Evolutionary conservation across 208 protist genomes (phyloP).

Genomic region (Crithidia acanthocephali): DNA sequence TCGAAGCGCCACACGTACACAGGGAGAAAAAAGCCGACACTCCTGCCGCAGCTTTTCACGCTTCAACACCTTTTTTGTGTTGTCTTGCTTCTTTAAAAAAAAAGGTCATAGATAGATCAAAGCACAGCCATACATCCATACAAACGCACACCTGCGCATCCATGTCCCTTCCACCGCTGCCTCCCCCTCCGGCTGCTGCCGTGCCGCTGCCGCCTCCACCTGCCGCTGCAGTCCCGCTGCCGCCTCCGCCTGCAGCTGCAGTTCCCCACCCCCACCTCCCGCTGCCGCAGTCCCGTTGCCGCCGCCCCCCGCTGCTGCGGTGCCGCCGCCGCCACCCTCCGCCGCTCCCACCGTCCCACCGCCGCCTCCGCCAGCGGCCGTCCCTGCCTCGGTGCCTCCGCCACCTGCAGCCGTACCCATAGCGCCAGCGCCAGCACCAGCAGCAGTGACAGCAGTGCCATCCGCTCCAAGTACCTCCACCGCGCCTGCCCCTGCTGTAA

Average conservation of each 20-base stretch:
- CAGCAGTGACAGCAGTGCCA: constrained; percentile 20
- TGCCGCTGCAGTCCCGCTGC: constrained; percentile 25
- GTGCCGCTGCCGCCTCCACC: constrained; percentile 30
- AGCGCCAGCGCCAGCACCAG: constrained; percentile 15
- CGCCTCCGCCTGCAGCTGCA: constrained; percentile 23
- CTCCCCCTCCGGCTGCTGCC: constrained; percentile 26
- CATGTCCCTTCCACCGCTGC: constrained; percentile 31
- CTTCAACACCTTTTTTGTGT: too few species aligned
- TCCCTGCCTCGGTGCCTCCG: constrained; percentile 25
- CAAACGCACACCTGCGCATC: not conserved
- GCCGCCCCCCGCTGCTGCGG: not conserved
- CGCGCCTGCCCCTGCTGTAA: too few species aligned
- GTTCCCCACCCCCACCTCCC: not conserved
- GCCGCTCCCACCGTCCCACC: constrained; percentile 9
- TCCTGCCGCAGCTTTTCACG: too few species aligned
- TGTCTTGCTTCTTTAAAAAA: too few species aligned
- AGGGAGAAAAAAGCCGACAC: too few species aligned
- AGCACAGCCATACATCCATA: not conserved
- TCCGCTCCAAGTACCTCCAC: constrained; percentile 23
- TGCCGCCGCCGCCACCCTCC: constrained; percentile 12
- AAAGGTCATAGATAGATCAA: too few species aligned
- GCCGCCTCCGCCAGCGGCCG: constrained; percentile 20
- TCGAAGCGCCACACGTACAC: too few species aligned
- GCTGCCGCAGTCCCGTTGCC: not conserved
- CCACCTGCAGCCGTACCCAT: constrained; percentile 18